phyloP scores from a whole-genome alignment of 176 grass and related monocot species.

The Carex littledalei region DNA sequence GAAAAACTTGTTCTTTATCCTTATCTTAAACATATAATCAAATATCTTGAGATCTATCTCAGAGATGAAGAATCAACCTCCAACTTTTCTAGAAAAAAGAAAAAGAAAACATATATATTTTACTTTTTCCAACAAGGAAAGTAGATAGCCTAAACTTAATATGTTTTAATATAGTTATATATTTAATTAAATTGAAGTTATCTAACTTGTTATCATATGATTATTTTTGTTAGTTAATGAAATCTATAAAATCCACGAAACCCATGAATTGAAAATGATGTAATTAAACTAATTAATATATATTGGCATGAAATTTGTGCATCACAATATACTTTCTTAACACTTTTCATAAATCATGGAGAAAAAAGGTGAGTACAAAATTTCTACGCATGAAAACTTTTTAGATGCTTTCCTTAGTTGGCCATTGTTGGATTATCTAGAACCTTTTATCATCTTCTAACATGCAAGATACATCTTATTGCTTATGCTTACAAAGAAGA shows the following conservation, averaged over 20 bases:
- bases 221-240: background rate
- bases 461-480: conserved; percentile 10
- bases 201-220: background rate
- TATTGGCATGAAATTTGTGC: background rate
- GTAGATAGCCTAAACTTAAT: background rate
- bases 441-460: conserved; percentile 26
- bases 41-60: too few relatives aligned
- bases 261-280: background rate
- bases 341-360: background rate
- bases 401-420: conserved; percentile 28
- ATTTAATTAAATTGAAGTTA: background rate
- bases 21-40: too few relatives aligned
- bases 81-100: too few relatives aligned
- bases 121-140: background rate
- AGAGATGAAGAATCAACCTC: too few relatives aligned
- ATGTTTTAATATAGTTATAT: background rate
- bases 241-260: background rate
- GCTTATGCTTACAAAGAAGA: background rate
- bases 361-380: background rate
- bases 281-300: background rate
- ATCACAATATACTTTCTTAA: background rate
- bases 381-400: background rate
- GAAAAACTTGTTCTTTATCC: too few relatives aligned
- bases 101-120: too few relatives aligned
- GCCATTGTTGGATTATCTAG: conserved; percentile 1